phyloP scores from a whole-genome alignment of 164 flowering plant species.

The Liriodendron chinense region DNA sequence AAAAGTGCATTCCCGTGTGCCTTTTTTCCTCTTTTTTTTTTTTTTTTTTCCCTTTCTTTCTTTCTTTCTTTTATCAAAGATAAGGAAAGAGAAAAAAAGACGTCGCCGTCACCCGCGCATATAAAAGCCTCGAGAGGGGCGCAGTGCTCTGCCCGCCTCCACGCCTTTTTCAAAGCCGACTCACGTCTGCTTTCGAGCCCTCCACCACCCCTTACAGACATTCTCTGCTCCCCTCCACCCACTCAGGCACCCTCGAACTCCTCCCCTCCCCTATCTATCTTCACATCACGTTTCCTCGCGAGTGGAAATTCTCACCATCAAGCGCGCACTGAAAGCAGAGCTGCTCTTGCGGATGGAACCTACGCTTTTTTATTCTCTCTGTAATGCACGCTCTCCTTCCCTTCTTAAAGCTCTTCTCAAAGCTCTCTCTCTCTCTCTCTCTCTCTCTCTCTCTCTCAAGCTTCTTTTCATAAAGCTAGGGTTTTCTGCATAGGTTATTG shows the following conservation, averaged over 20 bases:
- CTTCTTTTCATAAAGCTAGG: constrained; percentile 13
- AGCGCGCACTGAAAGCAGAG: constrained; percentile 14
- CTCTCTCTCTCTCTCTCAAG: constrained; percentile 2
- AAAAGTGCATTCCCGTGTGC: background rate
- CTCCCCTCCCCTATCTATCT: background rate
- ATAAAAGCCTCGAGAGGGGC: constrained; percentile 9
- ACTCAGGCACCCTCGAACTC: background rate
- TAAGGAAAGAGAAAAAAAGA: background rate
- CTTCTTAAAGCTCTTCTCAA: constrained; percentile 3
- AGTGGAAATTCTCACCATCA: background rate
- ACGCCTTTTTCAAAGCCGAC: constrained; percentile 14
- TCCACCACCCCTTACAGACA: background rate
- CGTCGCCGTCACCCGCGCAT: constrained; percentile 14
- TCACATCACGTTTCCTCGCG: background rate
- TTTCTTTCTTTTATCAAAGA: background rate
- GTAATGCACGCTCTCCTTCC: constrained; percentile 9
- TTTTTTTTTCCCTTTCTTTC: too few species aligned
- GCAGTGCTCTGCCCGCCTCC: constrained; percentile 6
- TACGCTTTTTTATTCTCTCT: constrained; percentile 3
- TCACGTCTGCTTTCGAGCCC: constrained; percentile 20
- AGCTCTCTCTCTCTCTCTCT: constrained; percentile 1
- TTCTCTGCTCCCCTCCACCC: constrained; percentile 15
- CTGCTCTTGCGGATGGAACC: constrained; percentile 12
- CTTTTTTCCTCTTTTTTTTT: too few species aligned
- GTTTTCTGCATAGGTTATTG: background rate